Percentiles rank a stretch among this genome's conserved stretches.
phyloP scores from a whole-genome alignment of 2,329 filamentous ascomycete genomes.

The Pestalotiopsis sp. region DNA sequence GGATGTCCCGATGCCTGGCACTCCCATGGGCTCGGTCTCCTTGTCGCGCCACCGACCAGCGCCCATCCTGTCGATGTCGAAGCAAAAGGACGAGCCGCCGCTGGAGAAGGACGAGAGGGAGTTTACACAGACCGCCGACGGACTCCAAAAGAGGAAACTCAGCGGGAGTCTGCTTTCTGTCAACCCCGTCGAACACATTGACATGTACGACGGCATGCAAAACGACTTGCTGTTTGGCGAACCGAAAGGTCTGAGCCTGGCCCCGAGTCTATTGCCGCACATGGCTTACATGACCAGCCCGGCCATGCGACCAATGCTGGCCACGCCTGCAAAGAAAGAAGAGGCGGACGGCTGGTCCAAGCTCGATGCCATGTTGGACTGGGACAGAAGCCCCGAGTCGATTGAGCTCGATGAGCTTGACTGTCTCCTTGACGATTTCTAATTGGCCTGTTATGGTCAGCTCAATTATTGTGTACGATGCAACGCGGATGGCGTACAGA shows the following conservation, averaged over 20 bases:
- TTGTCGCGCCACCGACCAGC: constrained; percentile 37
- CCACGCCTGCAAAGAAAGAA: constrained; percentile 45
- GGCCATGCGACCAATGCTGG: constrained; percentile 52
- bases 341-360: constrained; percentile 48
- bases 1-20: constrained; percentile 59
- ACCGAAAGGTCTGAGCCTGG: constrained; percentile 27
- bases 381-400: constrained; percentile 79
- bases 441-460: constrained; percentile 25
- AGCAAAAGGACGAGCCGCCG: constrained; percentile 77
- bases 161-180: constrained; percentile 44
- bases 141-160: constrained; percentile 70
- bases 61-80: constrained; percentile 49
- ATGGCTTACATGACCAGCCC: constrained; percentile 56
- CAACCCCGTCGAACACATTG: constrained; percentile 36
- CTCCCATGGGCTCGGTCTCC: constrained; percentile 63
- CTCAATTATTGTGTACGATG: constrained; percentile 13
- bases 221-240: constrained; percentile 60
- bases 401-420: constrained; percentile 94
- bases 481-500: neutral
- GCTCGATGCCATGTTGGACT: constrained; percentile 50
- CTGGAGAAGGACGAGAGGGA: constrained; percentile 94
- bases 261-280: constrained; percentile 34
- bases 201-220: constrained; percentile 44
- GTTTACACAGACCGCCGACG: constrained; percentile 93
- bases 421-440: constrained; percentile 78